Percentiles rank a stretch among this genome's conserved stretches.
Evolutionary conservation across 1,139 yeast genomes (phyloP).

Genomic region (Pichia sp.): DNA sequence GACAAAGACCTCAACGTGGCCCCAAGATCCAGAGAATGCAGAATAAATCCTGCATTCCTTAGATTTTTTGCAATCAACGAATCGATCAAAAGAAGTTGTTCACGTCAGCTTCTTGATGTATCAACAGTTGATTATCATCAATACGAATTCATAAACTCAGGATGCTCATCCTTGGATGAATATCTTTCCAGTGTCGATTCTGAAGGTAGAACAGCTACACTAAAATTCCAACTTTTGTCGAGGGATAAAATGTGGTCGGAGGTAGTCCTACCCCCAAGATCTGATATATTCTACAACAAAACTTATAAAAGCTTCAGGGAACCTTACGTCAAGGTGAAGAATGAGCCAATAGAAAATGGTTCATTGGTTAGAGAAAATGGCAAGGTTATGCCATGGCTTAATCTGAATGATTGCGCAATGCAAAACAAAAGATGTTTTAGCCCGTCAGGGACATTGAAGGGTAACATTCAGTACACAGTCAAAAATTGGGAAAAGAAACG

Average conservation of each 20-base stretch:
- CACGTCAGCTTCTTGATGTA: conserved; percentile 25
- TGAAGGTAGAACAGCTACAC: background rate
- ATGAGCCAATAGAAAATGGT: conserved; percentile 8
- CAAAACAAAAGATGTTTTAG: conserved; percentile 20
- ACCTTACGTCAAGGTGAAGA: background rate
- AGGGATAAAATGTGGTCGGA: conserved; percentile 48
- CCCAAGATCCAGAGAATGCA: conserved; percentile 40
- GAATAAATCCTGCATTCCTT: conserved; percentile 45
- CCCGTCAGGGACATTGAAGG: conserved; percentile 27
- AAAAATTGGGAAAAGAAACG: conserved; percentile 52
- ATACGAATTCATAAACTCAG: conserved; percentile 27
- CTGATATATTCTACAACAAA: background rate
- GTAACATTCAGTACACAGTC: conserved; percentile 44
- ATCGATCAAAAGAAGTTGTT: conserved; percentile 35
- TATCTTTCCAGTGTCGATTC: conserved; percentile 15
- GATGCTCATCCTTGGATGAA: conserved; percentile 19
- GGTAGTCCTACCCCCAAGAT: conserved; percentile 44
- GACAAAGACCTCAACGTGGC: background rate
- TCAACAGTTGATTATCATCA: conserved; percentile 32
- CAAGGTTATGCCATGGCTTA: conserved; percentile 39
- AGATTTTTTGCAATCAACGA: conserved; percentile 47
- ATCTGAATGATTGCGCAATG: conserved; percentile 20
- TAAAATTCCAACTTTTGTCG: conserved; percentile 32
- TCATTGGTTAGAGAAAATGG: conserved; percentile 23
- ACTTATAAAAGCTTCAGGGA: background rate